A percentile compares a stretch with the other conserved stretches of the same genome.
Evolutionary conservation across 768 basidiomycete species (phyloP).

Genomic region (Pulveroboletus sp.): DNA sequence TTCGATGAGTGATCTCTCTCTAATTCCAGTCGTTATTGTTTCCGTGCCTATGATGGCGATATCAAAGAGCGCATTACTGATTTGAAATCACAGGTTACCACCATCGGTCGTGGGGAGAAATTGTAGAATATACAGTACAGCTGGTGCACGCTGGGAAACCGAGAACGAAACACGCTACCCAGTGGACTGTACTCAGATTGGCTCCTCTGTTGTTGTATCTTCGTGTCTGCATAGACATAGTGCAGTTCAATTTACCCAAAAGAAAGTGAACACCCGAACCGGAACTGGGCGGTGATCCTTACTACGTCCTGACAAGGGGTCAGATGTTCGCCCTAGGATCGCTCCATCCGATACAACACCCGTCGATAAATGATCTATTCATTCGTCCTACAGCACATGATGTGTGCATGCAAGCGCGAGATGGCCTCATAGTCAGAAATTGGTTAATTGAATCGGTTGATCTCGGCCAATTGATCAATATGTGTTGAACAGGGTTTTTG

Average conservation of each 20-base stretch:
- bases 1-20: slow-evolving; percentile 21
- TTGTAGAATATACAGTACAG: slow-evolving; percentile 20
- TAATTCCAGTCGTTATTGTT: neutral
- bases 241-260: slow-evolving; percentile 10
- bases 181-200: slow-evolving; percentile 3
- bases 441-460: no score
- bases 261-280: slow-evolving; percentile 1
- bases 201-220: neutral
- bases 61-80: slow-evolving; percentile 6
- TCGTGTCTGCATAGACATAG: neutral
- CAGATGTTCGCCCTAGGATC: no score
- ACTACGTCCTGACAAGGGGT: no score
- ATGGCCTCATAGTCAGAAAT: no score
- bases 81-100: slow-evolving; percentile 40
- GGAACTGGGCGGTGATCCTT: neutral
- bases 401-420: no score
- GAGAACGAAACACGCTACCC: slow-evolving; percentile 7
- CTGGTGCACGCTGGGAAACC: neutral
- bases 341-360: no score
- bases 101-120: slow-evolving; percentile 53
- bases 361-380: no score
- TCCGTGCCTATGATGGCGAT: slow-evolving; percentile 4
- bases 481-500: no score
- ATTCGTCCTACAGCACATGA: no score
- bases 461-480: no score